Conservation (phyloP, 108 stramenopile species). For the Seminavis robusta region DNA sequence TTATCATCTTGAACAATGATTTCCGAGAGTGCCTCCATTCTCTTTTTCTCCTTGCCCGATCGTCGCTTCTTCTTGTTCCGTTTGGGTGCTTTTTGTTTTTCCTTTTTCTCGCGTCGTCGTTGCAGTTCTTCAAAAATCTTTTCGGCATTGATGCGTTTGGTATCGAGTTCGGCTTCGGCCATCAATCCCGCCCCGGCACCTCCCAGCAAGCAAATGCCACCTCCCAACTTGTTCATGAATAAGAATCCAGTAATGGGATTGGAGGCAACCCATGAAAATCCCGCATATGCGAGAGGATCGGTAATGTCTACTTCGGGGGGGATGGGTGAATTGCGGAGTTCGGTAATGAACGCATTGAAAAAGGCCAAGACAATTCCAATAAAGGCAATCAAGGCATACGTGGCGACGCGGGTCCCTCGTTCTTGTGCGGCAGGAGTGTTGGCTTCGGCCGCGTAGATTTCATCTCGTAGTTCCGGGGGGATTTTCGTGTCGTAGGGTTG, state of each 20-base stretch:
- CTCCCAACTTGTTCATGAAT: slow-evolving; percentile 75
- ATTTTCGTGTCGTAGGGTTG: slow-evolving; percentile 49
- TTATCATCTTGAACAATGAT: slow-evolving; percentile 41
- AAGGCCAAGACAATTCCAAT: slow-evolving; percentile 36
- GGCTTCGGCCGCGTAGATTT: slow-evolving; percentile 78
- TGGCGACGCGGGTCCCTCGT: slow-evolving; percentile 54
- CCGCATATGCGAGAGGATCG: slow-evolving; percentile 34
- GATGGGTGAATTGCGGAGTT: slow-evolving; percentile 25
- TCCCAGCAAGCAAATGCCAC: slow-evolving; percentile 44
- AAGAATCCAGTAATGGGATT: slow-evolving; percentile 50
- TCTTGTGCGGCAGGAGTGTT: slow-evolving; percentile 71
- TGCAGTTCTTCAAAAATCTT: slow-evolving; percentile 78
- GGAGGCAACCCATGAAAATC: slow-evolving; percentile 68
- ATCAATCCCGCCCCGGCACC: slow-evolving; percentile 59
- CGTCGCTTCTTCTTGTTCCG: slow-evolving; percentile 32
- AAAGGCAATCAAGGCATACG: slow-evolving; percentile 42
- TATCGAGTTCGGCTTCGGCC: slow-evolving; percentile 63
- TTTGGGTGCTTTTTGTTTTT: slow-evolving; percentile 13
- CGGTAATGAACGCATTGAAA: slow-evolving; percentile 73
- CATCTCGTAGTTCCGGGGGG: slow-evolving; percentile 53
- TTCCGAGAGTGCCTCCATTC: slow-evolving; percentile 66
- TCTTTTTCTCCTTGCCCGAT: slow-evolving; percentile 60
- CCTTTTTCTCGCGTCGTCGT: slow-evolving; percentile 38
- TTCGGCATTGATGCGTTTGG: slow-evolving; percentile 68
- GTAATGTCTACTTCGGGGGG: slow-evolving; percentile 8